Evolutionary conservation across 1,284 basidiomycete genomes (phyloP), one percentile per base, ranked within the genome.

Genomic region (Sporisorium exsertum): DNA sequence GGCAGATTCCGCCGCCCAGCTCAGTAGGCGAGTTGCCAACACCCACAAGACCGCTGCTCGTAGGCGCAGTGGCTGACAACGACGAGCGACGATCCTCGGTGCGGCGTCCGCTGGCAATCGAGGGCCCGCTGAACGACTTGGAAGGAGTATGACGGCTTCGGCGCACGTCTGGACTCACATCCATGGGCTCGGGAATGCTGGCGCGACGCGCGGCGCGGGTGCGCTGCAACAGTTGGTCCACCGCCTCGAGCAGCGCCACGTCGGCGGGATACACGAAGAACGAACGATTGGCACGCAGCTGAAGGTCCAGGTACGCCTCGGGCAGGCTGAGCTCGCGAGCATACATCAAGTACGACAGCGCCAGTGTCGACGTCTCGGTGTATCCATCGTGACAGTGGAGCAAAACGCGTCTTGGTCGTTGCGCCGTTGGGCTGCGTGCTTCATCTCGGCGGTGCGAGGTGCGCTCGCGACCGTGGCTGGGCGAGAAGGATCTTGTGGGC

Each of bases 201-300:
- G 55, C 55, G 32, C 55, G 32, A 45, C 59, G 62, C 22, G 51
- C 58, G 33, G 45, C 59, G 43, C 54, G 62, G 18, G 27, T 62
- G 37, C 51, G 56, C 52, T 37, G 56, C 53, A 42, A 92, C 84
- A 55, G 90, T 87, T 47, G 87, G 87, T 96, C 94, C 59, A 96
- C 89, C 61, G 89, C 88, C 77, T 90, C 88, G 74, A 98, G 87
- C n/a, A 96, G 84, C 0, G 89, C 89, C 57, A 95, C 86, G 86
- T 97, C 95, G 45, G 88, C 88, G 53, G 91, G 91, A 86, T 97
- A 97, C 55, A 98, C 93, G 80, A 97, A 98, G 88, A 99, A 99
- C n/a, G 87, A 88, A 37, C 89, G 86, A 32, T 88, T 84, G 43
- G 87, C 85, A 4, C 85, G 84, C 88, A 92, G 72, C 90, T 92